A percentile compares a stretch with the other conserved stretches of the same genome.
Evolutionary conservation across 192 early-diverging fungal species (phyloP).

Genomic region (Haplosporangium gracile): DNA sequence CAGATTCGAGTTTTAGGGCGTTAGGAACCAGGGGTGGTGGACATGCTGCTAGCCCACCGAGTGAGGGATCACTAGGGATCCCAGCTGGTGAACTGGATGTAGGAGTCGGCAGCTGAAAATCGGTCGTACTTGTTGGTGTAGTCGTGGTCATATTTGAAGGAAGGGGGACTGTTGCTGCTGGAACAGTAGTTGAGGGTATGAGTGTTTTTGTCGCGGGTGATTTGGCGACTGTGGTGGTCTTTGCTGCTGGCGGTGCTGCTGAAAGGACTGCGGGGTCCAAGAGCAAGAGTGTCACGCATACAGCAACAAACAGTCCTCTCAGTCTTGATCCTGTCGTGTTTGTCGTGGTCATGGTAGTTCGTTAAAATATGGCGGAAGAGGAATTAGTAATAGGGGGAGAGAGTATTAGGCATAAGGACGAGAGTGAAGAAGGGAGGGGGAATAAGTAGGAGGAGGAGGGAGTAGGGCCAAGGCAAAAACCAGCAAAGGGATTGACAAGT

Average conservation of each 20-base stretch:
- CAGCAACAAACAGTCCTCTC: background rate
- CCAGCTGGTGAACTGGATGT: background rate
- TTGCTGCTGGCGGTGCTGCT: slow-evolving; percentile 1
- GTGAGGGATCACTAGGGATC: background rate
- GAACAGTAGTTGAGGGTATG: background rate
- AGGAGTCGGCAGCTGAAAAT: background rate
- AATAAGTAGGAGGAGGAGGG: background rate
- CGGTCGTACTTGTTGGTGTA: background rate
- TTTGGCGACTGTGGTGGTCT: background rate
- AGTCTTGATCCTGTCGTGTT: background rate
- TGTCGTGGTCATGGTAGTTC: background rate
- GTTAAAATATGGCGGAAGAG: too few relatives aligned
- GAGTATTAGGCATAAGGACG: background rate
- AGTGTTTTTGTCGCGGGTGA: background rate
- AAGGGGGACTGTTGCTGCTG: background rate
- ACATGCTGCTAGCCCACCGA: background rate
- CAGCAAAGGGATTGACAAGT: slow-evolving; percentile 2
- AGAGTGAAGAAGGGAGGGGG: background rate
- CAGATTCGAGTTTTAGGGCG: background rate
- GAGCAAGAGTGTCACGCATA: background rate
- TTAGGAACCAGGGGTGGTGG: slow-evolving; percentile 40
- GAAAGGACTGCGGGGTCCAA: background rate
- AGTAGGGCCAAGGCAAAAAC: background rate
- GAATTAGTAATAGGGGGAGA: background rate
- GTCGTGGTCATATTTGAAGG: background rate